Base-by-base conservation (phyloP, 495 filamentous ascomycete genomes). In the Aspergillus avenaceus region DNA sequence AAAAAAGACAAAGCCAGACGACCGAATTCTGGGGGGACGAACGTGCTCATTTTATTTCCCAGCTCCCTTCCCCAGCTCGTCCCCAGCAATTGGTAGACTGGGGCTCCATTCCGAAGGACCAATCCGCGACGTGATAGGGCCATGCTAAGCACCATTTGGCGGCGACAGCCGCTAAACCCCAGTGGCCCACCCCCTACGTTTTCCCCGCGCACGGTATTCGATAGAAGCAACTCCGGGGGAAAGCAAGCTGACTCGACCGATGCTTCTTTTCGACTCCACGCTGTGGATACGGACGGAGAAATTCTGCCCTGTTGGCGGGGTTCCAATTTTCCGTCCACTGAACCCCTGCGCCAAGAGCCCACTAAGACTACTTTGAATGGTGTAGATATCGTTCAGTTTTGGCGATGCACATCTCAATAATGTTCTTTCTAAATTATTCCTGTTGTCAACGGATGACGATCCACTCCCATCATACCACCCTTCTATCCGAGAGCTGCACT, bases 201-300 rank as follows among this genome's bases (percentile, higher is more conserved):
- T 36, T 47, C 44, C 28, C 44, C 45, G 31, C 45, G 29, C 45
- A 26, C 31, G 31, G 32, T 48, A 22, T 12, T 38, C 22, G 2
- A 38, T 37, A n/a, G 13, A 13, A 48, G 45, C 29, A 34, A 47
- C 27, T 31, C 25, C 42, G 42, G 22, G 42, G 42, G n/a, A 8
- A n/a, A 18, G 12, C 13, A 45, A 26, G 8, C 8, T 19, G 42
- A 45, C 44, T 48, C 45, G 45, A 32, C 45, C n/a, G 40, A 48
- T 48, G 45, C 45, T 48, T 48, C 45, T 48, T 48, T 40, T 22
- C n/a, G 23, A 31, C 2, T 21, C 27, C 32, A 13, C n/a, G 32
- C 5, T 11, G 45, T 48, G 45, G 45, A 19, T 48, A 48, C 45
- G 45, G 32, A 48, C 45, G 45, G 45, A 48, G 32, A 48, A 48